Evolutionary conservation across 2,329 filamentous ascomycete species (phyloP).

Genomic region (Aspergillus quadrilineatus): DNA sequence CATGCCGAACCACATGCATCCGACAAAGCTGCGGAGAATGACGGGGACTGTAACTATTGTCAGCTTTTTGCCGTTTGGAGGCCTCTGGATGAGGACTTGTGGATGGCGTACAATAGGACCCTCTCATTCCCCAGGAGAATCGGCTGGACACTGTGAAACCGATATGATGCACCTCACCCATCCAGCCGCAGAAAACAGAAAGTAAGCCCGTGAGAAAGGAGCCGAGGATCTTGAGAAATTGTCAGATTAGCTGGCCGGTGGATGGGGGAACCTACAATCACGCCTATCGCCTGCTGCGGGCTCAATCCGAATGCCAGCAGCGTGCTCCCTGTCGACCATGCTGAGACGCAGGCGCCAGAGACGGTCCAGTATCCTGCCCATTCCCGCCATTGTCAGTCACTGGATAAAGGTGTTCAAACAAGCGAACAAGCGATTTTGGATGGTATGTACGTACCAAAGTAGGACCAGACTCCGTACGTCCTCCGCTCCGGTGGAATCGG

Average conservation of each 20-base stretch:
- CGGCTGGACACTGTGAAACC: conserved; percentile 11
- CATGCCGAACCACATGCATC: conserved; percentile 14
- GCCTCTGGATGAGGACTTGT: too few relatives aligned
- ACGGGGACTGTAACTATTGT: conserved; percentile 1
- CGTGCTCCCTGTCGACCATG: conserved; percentile 11
- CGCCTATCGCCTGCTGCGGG: conserved; percentile 10
- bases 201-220: conserved; percentile 1
- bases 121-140: conserved; percentile 11
- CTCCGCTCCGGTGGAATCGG: conserved; percentile 4
- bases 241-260: background rate
- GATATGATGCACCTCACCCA: conserved; percentile 13
- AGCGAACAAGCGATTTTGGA: background rate
- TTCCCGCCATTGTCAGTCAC: too few relatives aligned
- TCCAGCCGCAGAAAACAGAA: conserved; percentile 8
- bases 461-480: conserved; percentile 5
- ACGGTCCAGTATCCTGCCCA: conserved; percentile 9
- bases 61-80: too few relatives aligned
- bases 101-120: conserved; percentile 5
- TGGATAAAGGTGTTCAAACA: too few relatives aligned
- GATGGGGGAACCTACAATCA: background rate
- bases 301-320: conserved; percentile 8
- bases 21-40: conserved; percentile 10
- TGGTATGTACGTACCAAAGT: background rate
- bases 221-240: conserved; percentile 1
- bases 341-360: conserved; percentile 4